Base-by-base conservation (phyloP, 2,329 filamentous ascomycete genomes). In the Pleurostoma richardsiae region DNA sequence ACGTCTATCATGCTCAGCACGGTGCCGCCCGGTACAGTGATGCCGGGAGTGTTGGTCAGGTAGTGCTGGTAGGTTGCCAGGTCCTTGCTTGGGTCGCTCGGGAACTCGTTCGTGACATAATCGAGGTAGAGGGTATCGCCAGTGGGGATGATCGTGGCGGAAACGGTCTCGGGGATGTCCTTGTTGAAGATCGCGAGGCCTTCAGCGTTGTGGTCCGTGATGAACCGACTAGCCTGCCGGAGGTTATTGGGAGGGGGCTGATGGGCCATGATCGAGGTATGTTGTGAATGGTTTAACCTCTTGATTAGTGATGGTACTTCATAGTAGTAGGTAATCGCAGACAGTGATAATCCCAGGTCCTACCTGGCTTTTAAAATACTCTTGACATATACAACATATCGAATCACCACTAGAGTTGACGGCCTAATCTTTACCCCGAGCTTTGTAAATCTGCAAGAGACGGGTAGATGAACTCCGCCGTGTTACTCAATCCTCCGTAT, bases 1-100 rank as follows among this genome's bases (percentile, higher is more conserved):
- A 57, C 48, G 46, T 57, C 54, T 3, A 57, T 49, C 8, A 52
- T 41, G 6, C 53, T 49, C 11, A 52, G 43, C 4, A 54, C 53
- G 2, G 44, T 50, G n/a, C 55, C 55, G 3, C 41, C 44, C 5
- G 41, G 45, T 27, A 53, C 48, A 10, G 46, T 46, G 28, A 56
- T 47, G 27, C 50, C 51, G 1, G 54, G 45, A 4, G 40, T 26
- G 10, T 11, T 31, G 7, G 41, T 29, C 26, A 44, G 27, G 38
- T 43, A 47, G 0, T 36, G 40, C 28, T 40, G 40, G 41, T 56
- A 55, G 3, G 38, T 36, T 5, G 30, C n/a, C 2, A 55, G 2
- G 46, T 56, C 54, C 2, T 31, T 10, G 30, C 47, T 29, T 29
- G 54, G 39, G 29, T 47, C 41, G 5, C 40, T 41, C 3, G 45